Conservation (phyloP, 164 flowering plant genomes). For the Kalanchoe fedtschenkoi region DNA sequence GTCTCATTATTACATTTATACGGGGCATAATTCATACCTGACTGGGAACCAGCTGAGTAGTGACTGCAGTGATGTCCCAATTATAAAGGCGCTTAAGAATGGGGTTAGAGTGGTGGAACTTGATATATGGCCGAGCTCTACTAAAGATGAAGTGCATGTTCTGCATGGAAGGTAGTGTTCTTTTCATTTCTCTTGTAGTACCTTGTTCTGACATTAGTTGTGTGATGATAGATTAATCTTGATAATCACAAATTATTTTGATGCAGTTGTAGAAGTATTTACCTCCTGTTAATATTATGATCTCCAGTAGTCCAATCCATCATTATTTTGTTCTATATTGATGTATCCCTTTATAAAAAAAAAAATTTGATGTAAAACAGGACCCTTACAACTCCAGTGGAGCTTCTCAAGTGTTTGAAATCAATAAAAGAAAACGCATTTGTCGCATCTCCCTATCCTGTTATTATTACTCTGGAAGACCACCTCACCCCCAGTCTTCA, state of each 20-base stretch:
- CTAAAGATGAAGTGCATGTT: slow-evolving; percentile 44
- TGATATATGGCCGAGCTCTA: slow-evolving; percentile 68
- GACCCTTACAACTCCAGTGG: slow-evolving; percentile 57
- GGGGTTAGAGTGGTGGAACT: slow-evolving; percentile 70
- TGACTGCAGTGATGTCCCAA: slow-evolving; percentile 67
- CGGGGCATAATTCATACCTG: slow-evolving; percentile 68
- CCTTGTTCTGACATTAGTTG: too few species aligned
- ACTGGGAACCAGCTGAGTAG: slow-evolving; percentile 72
- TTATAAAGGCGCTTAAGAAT: slow-evolving; percentile 41
- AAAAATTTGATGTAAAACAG: slow-evolving; percentile 15
- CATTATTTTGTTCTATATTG: too few species aligned
- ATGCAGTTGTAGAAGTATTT: too few species aligned
- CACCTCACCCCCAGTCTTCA: slow-evolving; percentile 66
- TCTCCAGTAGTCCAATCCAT: too few species aligned
- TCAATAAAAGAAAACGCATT: slow-evolving; percentile 64
- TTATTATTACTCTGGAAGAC: slow-evolving; percentile 67
- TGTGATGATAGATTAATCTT: too few species aligned
- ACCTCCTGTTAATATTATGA: too few species aligned
- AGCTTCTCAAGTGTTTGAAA: slow-evolving; percentile 46
- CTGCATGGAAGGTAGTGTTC: slow-evolving; percentile 55
- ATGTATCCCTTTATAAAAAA: too few species aligned
- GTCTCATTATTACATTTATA: slow-evolving; percentile 61
- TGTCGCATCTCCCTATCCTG: slow-evolving; percentile 49
- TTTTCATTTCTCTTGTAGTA: not conserved
- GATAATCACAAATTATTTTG: too few species aligned